phyloP scores from a whole-genome alignment of 768 basidiomycete genomes.

The Podaxis pistillaris region DNA sequence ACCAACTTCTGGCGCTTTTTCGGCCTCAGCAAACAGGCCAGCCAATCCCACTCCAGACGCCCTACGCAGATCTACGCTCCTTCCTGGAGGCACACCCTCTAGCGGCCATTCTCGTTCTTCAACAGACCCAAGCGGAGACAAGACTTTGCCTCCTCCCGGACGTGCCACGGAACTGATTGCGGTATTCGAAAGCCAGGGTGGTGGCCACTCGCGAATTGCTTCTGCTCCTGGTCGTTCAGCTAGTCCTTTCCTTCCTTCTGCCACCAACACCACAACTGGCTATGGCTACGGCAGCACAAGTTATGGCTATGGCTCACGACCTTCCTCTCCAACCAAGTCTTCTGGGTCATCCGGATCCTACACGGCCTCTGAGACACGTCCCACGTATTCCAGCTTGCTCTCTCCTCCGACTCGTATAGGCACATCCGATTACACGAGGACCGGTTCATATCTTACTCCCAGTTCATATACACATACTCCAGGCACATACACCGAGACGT shows the following conservation, averaged over 20 bases:
- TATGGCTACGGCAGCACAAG: slow-evolving; percentile 30
- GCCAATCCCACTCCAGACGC: slow-evolving; percentile 43
- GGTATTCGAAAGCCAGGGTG: slow-evolving; percentile 55
- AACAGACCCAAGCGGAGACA: slow-evolving; percentile 54
- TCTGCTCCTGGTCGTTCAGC: slow-evolving; percentile 47
- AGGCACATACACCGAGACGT: slow-evolving; percentile 29
- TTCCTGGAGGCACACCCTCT: slow-evolving; percentile 35
- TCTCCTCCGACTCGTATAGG: slow-evolving; percentile 18
- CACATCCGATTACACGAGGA: slow-evolving; percentile 15
- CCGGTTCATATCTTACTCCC: slow-evolving; percentile 19
- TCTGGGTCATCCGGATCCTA: slow-evolving; percentile 28
- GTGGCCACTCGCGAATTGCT: slow-evolving; percentile 50
- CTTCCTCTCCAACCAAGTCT: slow-evolving; percentile 47
- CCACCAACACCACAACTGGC: slow-evolving; percentile 28
- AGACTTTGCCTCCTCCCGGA: slow-evolving; percentile 48
- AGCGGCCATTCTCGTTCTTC: slow-evolving; percentile 50
- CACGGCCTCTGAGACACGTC: slow-evolving; percentile 17
- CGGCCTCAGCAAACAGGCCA: slow-evolving; percentile 31
- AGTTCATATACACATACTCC: slow-evolving; percentile 17
- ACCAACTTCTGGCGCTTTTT: slow-evolving; percentile 47
- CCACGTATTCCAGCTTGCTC: slow-evolving; percentile 21
- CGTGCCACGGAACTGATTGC: slow-evolving; percentile 73
- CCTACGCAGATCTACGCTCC: slow-evolving; percentile 44
- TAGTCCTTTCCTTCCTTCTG: slow-evolving; percentile 35
- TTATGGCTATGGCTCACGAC: slow-evolving; percentile 38